These are phyloP conservation scores for Colletotrichum salicis DNA, from an alignment of 2,329 filamentous ascomycete genomes.

Conservation along the genomic window DNA sequence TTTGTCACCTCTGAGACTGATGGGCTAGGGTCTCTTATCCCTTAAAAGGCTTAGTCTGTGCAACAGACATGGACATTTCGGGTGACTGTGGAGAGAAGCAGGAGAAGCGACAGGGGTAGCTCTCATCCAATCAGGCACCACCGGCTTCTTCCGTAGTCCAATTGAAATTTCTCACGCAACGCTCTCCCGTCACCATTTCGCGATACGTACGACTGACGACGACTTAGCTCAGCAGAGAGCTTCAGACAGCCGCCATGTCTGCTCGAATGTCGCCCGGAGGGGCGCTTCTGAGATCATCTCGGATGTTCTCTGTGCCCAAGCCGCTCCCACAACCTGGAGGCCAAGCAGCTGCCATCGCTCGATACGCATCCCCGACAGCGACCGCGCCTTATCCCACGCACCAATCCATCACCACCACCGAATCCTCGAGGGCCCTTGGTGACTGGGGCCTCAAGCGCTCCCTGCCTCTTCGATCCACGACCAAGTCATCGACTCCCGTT, in stretches of 20 bases:
- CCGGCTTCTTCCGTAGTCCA: slow-evolving; percentile 29
- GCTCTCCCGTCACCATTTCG: not conserved
- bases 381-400: slow-evolving; percentile 84
- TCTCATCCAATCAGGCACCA: slow-evolving; percentile 20
- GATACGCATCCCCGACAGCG: slow-evolving; percentile 71
- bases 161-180: slow-evolving; percentile 36
- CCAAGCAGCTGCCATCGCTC: slow-evolving; percentile 58
- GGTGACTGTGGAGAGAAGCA: not conserved
- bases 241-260: slow-evolving; percentile 34
- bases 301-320: slow-evolving; percentile 87
- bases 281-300: slow-evolving; percentile 83
- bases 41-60: not conserved
- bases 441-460: slow-evolving; percentile 95
- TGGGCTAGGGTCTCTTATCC: not conserved
- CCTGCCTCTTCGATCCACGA: slow-evolving; percentile 80
- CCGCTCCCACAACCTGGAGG: slow-evolving; percentile 72
- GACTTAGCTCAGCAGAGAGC: slow-evolving; percentile 36
- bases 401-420: slow-evolving; percentile 83
- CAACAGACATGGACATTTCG: not conserved
- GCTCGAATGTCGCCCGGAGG: slow-evolving; percentile 66
- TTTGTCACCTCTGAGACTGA: not conserved
- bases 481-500: slow-evolving; percentile 76
- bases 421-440: slow-evolving; percentile 76
- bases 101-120: slow-evolving; percentile 24
- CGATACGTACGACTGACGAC: slow-evolving; percentile 24